Base-by-base conservation (phyloP, 164 flowering plant species). In the Saururus chinensis region DNA sequence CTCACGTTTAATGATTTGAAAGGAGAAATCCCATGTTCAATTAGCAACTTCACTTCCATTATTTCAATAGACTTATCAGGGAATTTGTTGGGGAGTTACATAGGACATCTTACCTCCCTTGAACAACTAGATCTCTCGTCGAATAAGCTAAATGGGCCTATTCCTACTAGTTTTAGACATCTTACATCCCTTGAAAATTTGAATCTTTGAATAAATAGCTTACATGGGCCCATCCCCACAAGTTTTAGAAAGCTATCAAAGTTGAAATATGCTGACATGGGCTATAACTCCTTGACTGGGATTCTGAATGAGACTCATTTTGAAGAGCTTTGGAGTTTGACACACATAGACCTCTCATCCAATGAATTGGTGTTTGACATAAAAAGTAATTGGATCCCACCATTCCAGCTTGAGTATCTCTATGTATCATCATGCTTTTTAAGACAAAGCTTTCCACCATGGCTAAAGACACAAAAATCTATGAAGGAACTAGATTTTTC, bases 401-500 rank as follows among this genome's bases (percentile, higher is more conserved):
- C 77, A 54, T 77, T 74, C 54, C 63, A 24, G 42, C 73, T 74
- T 21, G 8, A 21, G 1, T 0, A 0, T 4, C 24, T 77, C 19
- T 13, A 40, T 0, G 16, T 77, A 2, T 20, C 22, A 4, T 60
- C 67, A 52, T 70, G 70, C 55, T 19, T 7, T 24, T 51, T 74
- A 10, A 67, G 70, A 16, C 71, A 68, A 0, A 16, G 20, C 0
- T 67, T 74, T 60, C 71, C 72, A 3, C 40, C 37, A 24, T 77
- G 80, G 80, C 70, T 77, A 42, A 63, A 60, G 16, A 56, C 35
- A 19, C 80, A 73, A 52, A 69, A 21, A 30, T 12, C 60, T 25
- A 66, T 71, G 19, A 9, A 13, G 8, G 45, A 9, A 8, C 12
- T 30, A 45, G 14, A 9, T 1, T 60, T 76, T 17, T 19, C 9